Evolutionary conservation across 2,329 filamentous ascomycete genomes (phyloP).

Genomic region (Apiospora koreana): DNA sequence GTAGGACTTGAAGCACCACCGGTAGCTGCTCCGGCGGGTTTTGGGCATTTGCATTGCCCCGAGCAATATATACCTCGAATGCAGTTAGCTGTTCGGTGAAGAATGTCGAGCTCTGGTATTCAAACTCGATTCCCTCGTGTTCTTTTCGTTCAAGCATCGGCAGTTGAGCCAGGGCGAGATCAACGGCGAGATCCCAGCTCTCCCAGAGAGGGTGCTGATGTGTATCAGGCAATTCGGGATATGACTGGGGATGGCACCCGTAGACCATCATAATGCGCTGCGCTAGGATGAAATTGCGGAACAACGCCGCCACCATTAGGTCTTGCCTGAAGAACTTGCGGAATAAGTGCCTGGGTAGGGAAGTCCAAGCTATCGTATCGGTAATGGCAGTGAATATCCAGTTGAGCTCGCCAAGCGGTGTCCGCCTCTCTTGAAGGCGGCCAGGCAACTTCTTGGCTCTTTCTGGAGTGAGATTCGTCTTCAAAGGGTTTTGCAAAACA

Average conservation of each 20-base stretch:
- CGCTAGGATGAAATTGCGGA: constrained; percentile 91
- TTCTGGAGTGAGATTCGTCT: constrained; percentile 71
- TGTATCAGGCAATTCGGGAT: constrained; percentile 88
- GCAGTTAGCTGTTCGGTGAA: constrained; percentile 97
- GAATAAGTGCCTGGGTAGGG: constrained; percentile 84
- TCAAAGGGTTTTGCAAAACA: constrained; percentile 83
- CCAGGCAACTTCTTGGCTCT: constrained; percentile 89
- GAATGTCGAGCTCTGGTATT: constrained; percentile 93
- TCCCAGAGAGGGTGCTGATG: constrained; percentile 95
- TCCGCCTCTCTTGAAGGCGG: constrained; percentile 87
- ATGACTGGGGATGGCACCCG: constrained; percentile 91
- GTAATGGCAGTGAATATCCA: constrained; percentile 99
- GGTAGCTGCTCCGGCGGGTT: constrained; percentile 93
- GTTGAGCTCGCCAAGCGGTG: constrained; percentile 92
- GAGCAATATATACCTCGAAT: constrained; percentile 91
- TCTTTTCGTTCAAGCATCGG: constrained; percentile 81
- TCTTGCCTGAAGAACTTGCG: constrained; percentile 97
- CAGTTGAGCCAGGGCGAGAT: constrained; percentile 89
- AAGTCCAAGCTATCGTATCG: constrained; percentile 98
- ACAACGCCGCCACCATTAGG: constrained; percentile 97
- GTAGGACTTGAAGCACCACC: constrained; percentile 90
- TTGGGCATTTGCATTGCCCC: constrained; percentile 77
- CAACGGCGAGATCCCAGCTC: constrained; percentile 96
- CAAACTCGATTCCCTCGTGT: constrained; percentile 73
- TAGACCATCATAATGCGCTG: constrained; percentile 97